phyloP scores from a whole-genome alignment of 2,329 filamentous ascomycete genomes.

The Scytalidium lignicola region DNA sequence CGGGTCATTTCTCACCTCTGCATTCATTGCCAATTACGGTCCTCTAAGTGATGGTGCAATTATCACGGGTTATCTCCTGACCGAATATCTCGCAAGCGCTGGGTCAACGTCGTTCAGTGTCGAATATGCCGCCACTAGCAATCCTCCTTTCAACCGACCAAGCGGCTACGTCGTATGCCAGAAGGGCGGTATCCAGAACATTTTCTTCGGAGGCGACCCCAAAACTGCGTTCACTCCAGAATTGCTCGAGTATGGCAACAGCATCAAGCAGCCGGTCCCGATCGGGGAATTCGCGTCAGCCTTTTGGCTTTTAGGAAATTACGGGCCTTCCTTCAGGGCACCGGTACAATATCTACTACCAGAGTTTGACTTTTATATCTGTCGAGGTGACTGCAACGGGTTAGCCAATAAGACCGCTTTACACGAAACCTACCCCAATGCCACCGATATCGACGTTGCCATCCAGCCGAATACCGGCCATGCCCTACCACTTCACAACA shows the following conservation, averaged over 20 bases:
- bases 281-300: conserved; percentile 26
- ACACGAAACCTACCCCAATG: conserved; percentile 21
- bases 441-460: conserved; percentile 21
- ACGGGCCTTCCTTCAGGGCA: conserved; percentile 24
- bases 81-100: conserved; percentile 3
- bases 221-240: conserved; percentile 24
- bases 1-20: conserved; percentile 52
- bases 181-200: conserved; percentile 28
- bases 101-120: conserved; percentile 5
- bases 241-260: conserved; percentile 25
- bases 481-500: conserved; percentile 30
- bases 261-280: conserved; percentile 29
- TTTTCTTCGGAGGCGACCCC: conserved; percentile 23
- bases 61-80: neutral
- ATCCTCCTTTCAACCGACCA: conserved; percentile 3
- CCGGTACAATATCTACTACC: conserved; percentile 30
- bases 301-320: conserved; percentile 14
- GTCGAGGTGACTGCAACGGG: conserved; percentile 32
- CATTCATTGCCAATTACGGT: conserved; percentile 32
- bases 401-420: conserved; percentile 9
- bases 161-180: conserved; percentile 6
- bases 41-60: no score
- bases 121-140: conserved; percentile 5
- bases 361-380: conserved; percentile 30
- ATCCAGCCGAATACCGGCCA: conserved; percentile 33